Conservation (phyloP, 257 asterid species). For the Jacaranda copaia region DNA sequence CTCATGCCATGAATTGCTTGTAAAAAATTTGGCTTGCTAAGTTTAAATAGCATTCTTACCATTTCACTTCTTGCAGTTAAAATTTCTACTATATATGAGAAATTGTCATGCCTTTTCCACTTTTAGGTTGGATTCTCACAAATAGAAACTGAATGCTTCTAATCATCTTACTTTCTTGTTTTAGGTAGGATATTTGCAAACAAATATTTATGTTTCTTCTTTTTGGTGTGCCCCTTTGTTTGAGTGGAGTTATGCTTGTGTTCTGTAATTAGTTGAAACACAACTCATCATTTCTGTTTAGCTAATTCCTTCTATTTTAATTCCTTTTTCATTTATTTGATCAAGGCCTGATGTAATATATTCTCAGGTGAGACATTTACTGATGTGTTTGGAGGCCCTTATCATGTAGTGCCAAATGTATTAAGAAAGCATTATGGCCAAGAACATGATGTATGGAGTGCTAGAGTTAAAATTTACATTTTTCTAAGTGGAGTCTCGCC, state of each 20-base stretch:
- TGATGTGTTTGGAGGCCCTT: slow-evolving; percentile 78
- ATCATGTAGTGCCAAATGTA: slow-evolving; percentile 74
- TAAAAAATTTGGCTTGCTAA: neutral
- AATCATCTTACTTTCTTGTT: too few relatives aligned
- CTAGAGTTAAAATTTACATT: slow-evolving; percentile 72
- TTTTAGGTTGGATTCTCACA: neutral
- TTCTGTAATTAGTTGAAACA: neutral
- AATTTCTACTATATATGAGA: neutral
- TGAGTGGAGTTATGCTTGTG: neutral
- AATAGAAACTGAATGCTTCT: neutral
- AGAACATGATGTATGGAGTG: slow-evolving; percentile 79
- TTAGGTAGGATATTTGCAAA: neutral
- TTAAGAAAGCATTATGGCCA: slow-evolving; percentile 60
- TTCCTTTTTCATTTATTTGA: slow-evolving; percentile 14
- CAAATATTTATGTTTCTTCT: neutral
- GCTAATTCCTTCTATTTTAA: slow-evolving; percentile 3
- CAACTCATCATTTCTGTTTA: neutral
- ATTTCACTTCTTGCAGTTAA: neutral
- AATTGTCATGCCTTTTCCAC: neutral
- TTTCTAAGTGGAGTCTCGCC: slow-evolving; percentile 74
- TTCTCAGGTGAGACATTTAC: slow-evolving; percentile 57
- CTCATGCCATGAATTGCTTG: too few relatives aligned
- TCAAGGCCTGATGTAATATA: slow-evolving; percentile 30
- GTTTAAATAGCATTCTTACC: neutral
- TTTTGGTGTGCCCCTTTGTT: neutral